Percentiles rank a stretch among this genome's conserved stretches.
Conservation (phyloP, 371 early-diverging fungal species). For the Mucor racemosus region DNA sequence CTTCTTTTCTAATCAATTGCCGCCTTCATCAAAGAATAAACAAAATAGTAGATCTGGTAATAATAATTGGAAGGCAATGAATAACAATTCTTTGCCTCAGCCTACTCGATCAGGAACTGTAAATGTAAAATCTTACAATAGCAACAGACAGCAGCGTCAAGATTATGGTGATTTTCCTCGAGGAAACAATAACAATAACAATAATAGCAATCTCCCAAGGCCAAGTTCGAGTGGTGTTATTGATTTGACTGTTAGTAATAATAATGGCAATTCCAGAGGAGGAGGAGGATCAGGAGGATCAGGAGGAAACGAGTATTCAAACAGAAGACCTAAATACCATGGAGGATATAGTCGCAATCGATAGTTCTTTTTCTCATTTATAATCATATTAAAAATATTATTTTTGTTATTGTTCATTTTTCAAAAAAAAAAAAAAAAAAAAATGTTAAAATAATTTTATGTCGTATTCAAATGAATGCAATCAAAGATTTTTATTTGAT, state of each 20-base stretch:
- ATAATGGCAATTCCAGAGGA: not conserved
- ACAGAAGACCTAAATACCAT: constrained; percentile 27
- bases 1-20: constrained; percentile 12
- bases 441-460: too few relatives aligned
- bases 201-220: constrained; percentile 13
- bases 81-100: constrained; percentile 21
- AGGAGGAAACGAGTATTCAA: not conserved
- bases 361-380: not conserved
- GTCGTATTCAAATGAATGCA: not conserved
- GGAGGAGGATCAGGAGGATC: not conserved
- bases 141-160: not conserved
- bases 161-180: constrained; percentile 21
- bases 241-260: constrained; percentile 16
- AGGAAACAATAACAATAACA: not conserved
- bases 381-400: not conserved
- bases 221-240: constrained; percentile 33
- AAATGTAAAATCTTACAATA: constrained; percentile 9
- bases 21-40: not conserved
- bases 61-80: constrained; percentile 31
- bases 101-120: constrained; percentile 33
- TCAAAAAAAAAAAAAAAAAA: too few relatives aligned
- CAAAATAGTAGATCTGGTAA: constrained; percentile 22
- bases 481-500: too few relatives aligned
- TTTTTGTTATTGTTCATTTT: not conserved
- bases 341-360: constrained; percentile 24